Evolutionary conservation across 306 rosid species (phyloP).

Genomic region (Urtica urens): DNA sequence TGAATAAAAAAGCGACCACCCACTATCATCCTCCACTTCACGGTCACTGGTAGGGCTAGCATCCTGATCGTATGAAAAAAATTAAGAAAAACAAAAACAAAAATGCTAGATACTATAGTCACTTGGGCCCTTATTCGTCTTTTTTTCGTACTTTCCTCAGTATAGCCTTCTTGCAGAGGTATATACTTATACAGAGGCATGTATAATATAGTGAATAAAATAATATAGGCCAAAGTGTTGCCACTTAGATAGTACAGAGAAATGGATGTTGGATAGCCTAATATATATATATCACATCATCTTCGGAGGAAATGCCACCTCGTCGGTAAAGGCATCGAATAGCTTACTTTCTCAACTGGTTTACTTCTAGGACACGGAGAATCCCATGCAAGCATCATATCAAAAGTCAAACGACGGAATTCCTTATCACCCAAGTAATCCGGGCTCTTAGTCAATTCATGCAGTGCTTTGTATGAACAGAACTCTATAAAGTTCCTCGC

Average conservation of each 20-base stretch:
- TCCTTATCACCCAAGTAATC: conserved; percentile 51
- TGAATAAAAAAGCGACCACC: conserved; percentile 67
- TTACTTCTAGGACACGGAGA: conserved; percentile 44
- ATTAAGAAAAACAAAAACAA: conserved; percentile 1
- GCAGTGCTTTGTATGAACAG: conserved; percentile 60
- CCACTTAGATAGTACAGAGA: too few species aligned
- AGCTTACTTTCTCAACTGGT: conserved; percentile 33
- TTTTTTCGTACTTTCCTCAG: too few species aligned
- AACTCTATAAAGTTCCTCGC: conserved; percentile 65
- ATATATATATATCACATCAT: too few species aligned
- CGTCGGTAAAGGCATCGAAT: conserved; percentile 13
- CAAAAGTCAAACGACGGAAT: conserved; percentile 58
- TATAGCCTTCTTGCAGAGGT: too few species aligned
- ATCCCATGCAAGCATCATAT: conserved; percentile 97
- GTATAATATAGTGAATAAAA: too few species aligned
- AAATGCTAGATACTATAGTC: too few species aligned
- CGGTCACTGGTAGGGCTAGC: conserved; percentile 24
- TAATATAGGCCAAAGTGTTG: too few species aligned
- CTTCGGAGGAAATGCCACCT: neutral
- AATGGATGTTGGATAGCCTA: too few species aligned
- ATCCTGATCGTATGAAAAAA: conserved; percentile 31
- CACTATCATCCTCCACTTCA: conserved; percentile 49
- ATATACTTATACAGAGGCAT: too few species aligned
- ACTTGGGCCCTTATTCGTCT: too few species aligned
- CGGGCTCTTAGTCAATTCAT: conserved; percentile 19